phyloP scores from a whole-genome alignment of 352 stramenopile genomes.

The Globisporangium echinulatum region DNA sequence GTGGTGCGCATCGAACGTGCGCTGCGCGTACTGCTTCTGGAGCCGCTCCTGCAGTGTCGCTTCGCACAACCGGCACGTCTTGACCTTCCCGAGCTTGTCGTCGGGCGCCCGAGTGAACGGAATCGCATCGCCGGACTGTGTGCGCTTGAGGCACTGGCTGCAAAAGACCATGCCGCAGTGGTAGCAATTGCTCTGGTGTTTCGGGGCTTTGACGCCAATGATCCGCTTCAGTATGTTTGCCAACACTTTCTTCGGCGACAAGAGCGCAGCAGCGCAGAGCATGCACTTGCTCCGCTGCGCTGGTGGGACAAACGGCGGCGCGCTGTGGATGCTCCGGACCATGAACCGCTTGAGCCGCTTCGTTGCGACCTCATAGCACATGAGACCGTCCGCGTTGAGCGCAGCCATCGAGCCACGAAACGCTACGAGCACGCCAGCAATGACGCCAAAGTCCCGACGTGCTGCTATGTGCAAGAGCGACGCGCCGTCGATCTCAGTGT shows the following conservation, averaged over 20 bases:
- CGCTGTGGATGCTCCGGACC: conserved; percentile 48
- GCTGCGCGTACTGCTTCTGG: conserved; percentile 42
- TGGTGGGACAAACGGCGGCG: conserved; percentile 39
- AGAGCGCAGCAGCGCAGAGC: conserved; percentile 51
- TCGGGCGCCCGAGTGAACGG: conserved; percentile 53
- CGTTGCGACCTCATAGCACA: conserved; percentile 72
- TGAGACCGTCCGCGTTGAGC: conserved; percentile 63
- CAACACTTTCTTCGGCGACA: conserved; percentile 39
- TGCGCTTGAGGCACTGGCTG: conserved; percentile 43
- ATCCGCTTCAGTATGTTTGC: conserved; percentile 54
- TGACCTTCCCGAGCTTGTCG: conserved; percentile 41
- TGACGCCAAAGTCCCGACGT: conserved; percentile 36
- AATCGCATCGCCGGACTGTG: conserved; percentile 39
- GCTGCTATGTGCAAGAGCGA: conserved; percentile 59
- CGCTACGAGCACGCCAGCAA: conserved; percentile 50
- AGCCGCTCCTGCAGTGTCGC: conserved; percentile 50
- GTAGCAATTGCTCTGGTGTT: conserved; percentile 73
- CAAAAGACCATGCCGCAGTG: conserved; percentile 79
- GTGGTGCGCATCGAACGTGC: conserved; percentile 49
- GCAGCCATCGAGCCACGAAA: conserved; percentile 57
- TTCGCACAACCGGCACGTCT: conserved; percentile 62
- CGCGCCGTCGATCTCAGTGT: conserved; percentile 58
- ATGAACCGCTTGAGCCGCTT: conserved; percentile 62
- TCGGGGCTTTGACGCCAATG: conserved; percentile 33
- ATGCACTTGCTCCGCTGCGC: conserved; percentile 65